phyloP scores from a whole-genome alignment of 2,329 filamentous ascomycete genomes.

The Pyrenophora seminiperda region DNA sequence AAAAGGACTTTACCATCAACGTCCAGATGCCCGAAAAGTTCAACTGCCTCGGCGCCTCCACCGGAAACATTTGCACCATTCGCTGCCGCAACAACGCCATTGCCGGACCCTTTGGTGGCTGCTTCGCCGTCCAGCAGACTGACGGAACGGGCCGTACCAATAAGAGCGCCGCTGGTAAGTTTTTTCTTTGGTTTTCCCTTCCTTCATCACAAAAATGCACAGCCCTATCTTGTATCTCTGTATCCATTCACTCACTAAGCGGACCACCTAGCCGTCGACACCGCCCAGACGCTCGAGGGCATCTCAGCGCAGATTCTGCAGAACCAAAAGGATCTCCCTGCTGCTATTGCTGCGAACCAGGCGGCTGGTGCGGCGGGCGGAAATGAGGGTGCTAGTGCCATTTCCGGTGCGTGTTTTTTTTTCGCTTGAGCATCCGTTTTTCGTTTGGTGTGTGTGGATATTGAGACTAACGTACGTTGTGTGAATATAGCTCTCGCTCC shows the following conservation, averaged over 20 bases:
- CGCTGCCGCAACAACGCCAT: conserved; percentile 65
- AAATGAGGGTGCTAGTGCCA: conserved; percentile 46
- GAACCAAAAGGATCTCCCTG: conserved; percentile 59
- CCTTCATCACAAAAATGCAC: conserved; percentile 1
- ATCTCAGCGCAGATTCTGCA: conserved; percentile 57
- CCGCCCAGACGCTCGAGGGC: conserved; percentile 53
- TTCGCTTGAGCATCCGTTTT: conserved; percentile 19
- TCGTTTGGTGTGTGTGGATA: neutral
- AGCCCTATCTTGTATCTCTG: conserved; percentile 16
- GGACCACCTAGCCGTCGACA: conserved; percentile 53
- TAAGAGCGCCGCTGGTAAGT: conserved; percentile 36
- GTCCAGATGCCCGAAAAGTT: conserved; percentile 62
- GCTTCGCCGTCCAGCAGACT: conserved; percentile 63
- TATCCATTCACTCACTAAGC: conserved; percentile 30
- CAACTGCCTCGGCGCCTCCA: conserved; percentile 58
- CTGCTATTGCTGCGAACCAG: conserved; percentile 55
- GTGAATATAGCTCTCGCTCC: conserved; percentile 21
- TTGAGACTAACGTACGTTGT: conserved; percentile 15
- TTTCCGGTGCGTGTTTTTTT: conserved; percentile 46
- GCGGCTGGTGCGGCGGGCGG: conserved; percentile 48
- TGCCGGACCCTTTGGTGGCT: conserved; percentile 68
- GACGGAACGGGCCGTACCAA: conserved; percentile 47
- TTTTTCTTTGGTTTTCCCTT: conserved; percentile 1
- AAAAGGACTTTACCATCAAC: conserved; percentile 62
- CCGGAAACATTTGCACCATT: conserved; percentile 67